Evolutionary conservation across 306 rosid species (phyloP), one percentile per base, ranked within the genome.

Genomic region (Cucumis hystrix): DNA sequence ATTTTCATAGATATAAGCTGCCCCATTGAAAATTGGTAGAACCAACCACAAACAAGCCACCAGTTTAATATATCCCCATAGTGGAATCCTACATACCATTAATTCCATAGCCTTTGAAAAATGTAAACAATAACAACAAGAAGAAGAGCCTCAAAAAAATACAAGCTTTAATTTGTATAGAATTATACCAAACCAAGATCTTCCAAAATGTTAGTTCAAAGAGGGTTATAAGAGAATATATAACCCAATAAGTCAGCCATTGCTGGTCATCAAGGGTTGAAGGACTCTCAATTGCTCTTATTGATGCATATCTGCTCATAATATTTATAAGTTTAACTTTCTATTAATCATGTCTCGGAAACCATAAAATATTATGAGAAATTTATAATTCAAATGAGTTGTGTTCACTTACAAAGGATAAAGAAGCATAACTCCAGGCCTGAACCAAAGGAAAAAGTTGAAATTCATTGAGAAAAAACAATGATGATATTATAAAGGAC

Each of bases 201-300:
- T 77, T 91, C 84, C 91, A 79, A 70, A 78, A 82, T 6, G 93
- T 92, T 62, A 92, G 92, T 82, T 96, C 97, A 40, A 92, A 92
- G 56, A 91, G 91, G 62, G 97, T 86, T 13, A 87, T 64, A 79
- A 92, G 82, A 40, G 99, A 96, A 82, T 92, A 92, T 10, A 92
- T 59, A 76, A 96, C 84, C 99, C 99, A 96, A 79, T 92, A 92
- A 3, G 98, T 92, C 70, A 96, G 90, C 99, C 97, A 92, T 45
- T 96, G 99, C 68, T 89, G 99, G 75, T 92, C 97, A 66, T 96
- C 98, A 40, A 92, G 84, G 7, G 94, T 83, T 69, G 98, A 83
- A 80, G 99, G 93, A 76, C 90, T 96, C 82, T 96, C 98, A 30
- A 96, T 96, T 9, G 99, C 99, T 76, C 96, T 82, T 82, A 88